Evolutionary conservation across 768 basidiomycete genomes (phyloP), one percentile per base, ranked within the genome.

Genomic region (Sistotremastrum suecicum): DNA sequence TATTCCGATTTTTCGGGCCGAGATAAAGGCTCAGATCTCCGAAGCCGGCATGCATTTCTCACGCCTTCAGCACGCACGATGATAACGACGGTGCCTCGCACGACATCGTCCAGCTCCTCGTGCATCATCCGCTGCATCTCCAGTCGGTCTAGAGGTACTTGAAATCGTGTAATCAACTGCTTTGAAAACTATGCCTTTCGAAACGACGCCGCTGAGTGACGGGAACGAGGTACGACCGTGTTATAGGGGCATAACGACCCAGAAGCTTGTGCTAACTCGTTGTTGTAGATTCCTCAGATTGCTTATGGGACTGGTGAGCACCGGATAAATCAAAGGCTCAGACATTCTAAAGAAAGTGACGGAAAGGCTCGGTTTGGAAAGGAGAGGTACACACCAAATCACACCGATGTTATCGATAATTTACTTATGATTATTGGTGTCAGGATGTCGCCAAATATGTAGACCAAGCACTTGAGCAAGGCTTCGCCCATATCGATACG

Each of bases 401-500:
- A 11, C 20, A 38, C 37, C 7, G 33, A 1, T 33, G 11, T 40
- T 10, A n/a, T 35, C 31, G 3, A 41, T 12, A 9, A 39, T 41
- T 30, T 45, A 8, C 43, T 47, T n/a, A 42, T 49, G n/a, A 48
- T 50, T 51, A 58, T 58, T 40, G 64, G 60, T 10, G 34, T 32
- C n/a, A 63, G 56, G 75, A 80, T 49, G 72, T 74, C 7, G 69
- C 74, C 33, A 62, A 63, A 36, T 72, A 71, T 48, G 70, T 78
- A 35, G 65, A 70, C 39, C 71, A 73, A 52, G 80, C 80, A 3
- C 58, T 83, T 0, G 70, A 79, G 10, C 54, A 62, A 1, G 80
- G 79, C 0, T 81, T 82, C 53, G 65, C 65, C 3, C 80, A 83
- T 58, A 60, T 82, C 7, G 78, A 80, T 58, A 75, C 76, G 4